Evolutionary conservation across 257 asterid genomes (phyloP).

Genomic region (Craterostigma plantagineum): DNA sequence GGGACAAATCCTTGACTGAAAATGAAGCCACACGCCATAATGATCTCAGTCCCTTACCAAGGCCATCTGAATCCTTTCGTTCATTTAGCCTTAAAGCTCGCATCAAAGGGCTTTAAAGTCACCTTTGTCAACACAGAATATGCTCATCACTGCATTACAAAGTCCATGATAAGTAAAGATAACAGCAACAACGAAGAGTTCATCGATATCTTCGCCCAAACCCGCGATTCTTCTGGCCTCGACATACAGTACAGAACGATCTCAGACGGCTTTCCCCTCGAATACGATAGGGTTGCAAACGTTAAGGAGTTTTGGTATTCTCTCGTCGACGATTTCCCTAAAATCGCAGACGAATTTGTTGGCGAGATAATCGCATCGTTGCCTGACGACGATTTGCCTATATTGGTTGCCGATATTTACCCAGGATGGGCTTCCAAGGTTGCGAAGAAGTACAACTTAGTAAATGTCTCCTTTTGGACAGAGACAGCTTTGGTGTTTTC

Average conservation of each 20-base stretch:
- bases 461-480: conserved; percentile 14
- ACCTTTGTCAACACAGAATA: conserved; percentile 10
- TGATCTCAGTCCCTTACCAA: conserved; percentile 10
- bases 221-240: conserved; percentile 5
- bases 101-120: conserved; percentile 9
- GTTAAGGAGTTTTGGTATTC: background rate
- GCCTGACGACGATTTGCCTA: conserved; percentile 7
- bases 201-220: background rate
- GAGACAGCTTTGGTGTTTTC: conserved; percentile 15
- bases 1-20: too few relatives aligned
- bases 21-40: conserved; percentile 12
- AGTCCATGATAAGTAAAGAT: background rate
- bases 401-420: conserved; percentile 15
- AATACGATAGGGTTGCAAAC: conserved; percentile 9
- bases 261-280: conserved; percentile 11
- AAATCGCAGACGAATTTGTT: conserved; percentile 12
- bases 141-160: background rate
- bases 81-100: conserved; percentile 9
- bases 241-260: conserved; percentile 6
- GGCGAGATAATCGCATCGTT: conserved; percentile 2
- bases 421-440: conserved; percentile 10
- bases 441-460: conserved; percentile 15
- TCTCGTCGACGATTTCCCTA: conserved; percentile 8
- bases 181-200: background rate
- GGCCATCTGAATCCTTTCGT: conserved; percentile 11